Evolutionary conservation across 257 asterid genomes (phyloP).

Genomic region (Ballota nigra): DNA sequence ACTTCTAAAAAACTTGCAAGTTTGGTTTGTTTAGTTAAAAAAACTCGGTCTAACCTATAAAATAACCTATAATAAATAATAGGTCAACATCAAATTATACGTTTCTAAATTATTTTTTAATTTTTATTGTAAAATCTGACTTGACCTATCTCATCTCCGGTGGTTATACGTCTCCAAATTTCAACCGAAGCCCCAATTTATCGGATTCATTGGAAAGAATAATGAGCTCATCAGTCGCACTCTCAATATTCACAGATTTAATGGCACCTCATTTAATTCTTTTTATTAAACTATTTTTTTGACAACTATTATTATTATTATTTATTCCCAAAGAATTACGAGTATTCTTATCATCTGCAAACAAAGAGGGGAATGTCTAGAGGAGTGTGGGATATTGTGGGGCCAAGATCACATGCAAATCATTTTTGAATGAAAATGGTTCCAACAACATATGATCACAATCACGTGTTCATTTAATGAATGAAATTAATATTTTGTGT

Average conservation of each 20-base stretch:
- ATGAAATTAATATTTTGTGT: conserved; percentile 11
- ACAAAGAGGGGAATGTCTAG: conserved; percentile 12
- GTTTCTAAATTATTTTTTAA: too few species aligned
- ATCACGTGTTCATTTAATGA: conserved; percentile 70
- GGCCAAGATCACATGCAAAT: conserved; percentile 61
- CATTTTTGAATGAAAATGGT: conserved; percentile 44
- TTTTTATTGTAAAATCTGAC: too few species aligned
- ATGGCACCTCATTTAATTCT: not conserved
- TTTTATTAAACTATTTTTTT: not conserved
- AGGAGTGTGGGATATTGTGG: conserved; percentile 16
- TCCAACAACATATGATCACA: conserved; percentile 46
- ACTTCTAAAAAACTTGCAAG: too few species aligned
- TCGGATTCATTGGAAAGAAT: not conserved
- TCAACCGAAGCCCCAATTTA: too few species aligned
- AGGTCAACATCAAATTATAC: too few species aligned
- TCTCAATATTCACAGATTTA: not conserved
- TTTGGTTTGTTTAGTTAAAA: too few species aligned
- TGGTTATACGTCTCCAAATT: too few species aligned
- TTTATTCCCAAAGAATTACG: not conserved
- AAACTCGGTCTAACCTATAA: too few species aligned
- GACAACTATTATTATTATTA: not conserved
- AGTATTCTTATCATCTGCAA: not conserved
- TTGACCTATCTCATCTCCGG: too few species aligned
- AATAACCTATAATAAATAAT: too few species aligned
- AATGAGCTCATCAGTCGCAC: not conserved